Evolutionary conservation across 768 basidiomycete genomes (phyloP).

Genomic region (Vararia minispora): DNA sequence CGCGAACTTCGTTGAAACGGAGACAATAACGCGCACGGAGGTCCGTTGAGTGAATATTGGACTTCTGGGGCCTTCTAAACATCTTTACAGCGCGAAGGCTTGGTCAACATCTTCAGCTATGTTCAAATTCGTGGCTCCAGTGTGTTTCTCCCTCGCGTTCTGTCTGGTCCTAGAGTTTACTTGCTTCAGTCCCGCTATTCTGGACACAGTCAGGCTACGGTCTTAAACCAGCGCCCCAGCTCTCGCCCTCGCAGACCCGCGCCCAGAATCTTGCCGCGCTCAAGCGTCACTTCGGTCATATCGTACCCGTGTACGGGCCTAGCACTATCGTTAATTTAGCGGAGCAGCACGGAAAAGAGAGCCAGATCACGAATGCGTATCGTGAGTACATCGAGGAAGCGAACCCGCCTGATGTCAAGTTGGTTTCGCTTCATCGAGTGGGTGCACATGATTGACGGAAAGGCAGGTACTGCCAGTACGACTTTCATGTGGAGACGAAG

Average conservation of each 20-base stretch:
- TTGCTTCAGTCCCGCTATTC: constrained; percentile 66
- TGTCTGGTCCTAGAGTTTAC: background rate
- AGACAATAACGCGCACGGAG: constrained; percentile 76
- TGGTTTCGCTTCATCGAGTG: constrained; percentile 14
- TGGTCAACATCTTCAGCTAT: constrained; percentile 74
- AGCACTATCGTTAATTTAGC: constrained; percentile 86
- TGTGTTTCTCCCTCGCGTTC: constrained; percentile 23
- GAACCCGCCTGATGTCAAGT: constrained; percentile 46
- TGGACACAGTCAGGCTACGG: constrained; percentile 87
- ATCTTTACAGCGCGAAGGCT: constrained; percentile 52
- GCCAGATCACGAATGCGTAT: constrained; percentile 67
- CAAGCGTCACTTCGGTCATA: constrained; percentile 61
- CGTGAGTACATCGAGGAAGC: constrained; percentile 53
- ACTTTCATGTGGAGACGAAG: constrained; percentile 88
- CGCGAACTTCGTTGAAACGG: constrained; percentile 94
- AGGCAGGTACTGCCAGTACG: constrained; percentile 68
- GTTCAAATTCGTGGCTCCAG: constrained; percentile 90
- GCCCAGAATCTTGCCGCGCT: constrained; percentile 62
- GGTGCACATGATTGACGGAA: background rate
- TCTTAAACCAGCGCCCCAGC: constrained; percentile 77
- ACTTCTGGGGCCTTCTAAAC: background rate
- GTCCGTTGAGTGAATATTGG: constrained; percentile 29
- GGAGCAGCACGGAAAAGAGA: constrained; percentile 86
- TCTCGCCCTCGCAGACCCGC: constrained; percentile 63
- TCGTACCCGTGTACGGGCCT: constrained; percentile 60